These are phyloP conservation scores for Tuber indicum DNA, from an alignment of 495 filamentous ascomycete species.

Conservation along the genomic window DNA sequence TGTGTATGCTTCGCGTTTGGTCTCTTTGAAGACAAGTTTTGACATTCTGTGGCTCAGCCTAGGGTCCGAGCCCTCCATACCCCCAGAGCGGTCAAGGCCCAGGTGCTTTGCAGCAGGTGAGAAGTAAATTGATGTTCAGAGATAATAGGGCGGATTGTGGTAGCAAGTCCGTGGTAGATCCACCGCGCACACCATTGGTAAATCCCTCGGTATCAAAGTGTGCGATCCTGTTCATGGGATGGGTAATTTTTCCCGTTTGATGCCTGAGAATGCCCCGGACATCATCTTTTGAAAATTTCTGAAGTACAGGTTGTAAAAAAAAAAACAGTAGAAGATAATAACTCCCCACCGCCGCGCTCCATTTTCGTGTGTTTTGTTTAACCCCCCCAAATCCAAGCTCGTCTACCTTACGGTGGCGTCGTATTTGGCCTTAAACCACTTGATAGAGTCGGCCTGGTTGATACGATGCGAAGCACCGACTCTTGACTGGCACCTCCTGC, in stretches of 20 bases:
- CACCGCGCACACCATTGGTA: neutral
- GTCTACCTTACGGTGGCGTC: conserved; percentile 92
- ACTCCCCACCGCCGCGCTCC: neutral
- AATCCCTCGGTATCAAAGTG: neutral
- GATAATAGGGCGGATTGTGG: neutral
- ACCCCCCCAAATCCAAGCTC: neutral
- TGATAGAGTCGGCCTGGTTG: conserved; percentile 85
- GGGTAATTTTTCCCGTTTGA: neutral
- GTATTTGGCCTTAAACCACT: conserved; percentile 99
- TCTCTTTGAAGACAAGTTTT: neutral
- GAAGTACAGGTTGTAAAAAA: neutral
- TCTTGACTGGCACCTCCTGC: conserved; percentile 76
- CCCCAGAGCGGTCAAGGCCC: neutral
- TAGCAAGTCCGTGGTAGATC: neutral
- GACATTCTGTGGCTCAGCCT: neutral
- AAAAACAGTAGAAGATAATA: neutral
- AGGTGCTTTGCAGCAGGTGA: neutral
- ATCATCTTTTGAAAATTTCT: neutral
- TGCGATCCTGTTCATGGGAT: neutral
- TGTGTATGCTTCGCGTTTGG: neutral
- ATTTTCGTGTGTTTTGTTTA: neutral
- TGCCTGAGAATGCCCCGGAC: neutral
- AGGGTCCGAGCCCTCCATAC: neutral
- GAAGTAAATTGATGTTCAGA: neutral
- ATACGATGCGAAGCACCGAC: conserved; percentile 88